These are phyloP conservation scores for Myxozyma vanderwaltii DNA, from an alignment of 805 yeast species.

Conservation along the genomic window DNA sequence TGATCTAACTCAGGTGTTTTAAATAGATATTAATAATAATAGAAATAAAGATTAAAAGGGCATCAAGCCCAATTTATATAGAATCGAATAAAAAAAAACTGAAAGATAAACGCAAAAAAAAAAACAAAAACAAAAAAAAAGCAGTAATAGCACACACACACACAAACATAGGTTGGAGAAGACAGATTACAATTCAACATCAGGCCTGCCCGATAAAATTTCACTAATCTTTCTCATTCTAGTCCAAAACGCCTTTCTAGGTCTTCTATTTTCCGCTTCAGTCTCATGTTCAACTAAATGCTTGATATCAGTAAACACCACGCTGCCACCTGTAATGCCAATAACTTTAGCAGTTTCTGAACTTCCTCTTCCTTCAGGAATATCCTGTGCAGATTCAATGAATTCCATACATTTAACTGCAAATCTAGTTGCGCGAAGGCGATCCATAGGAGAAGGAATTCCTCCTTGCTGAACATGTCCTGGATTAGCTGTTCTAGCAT, in stretches of 20 bases:
- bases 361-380: constrained; percentile 15
- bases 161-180: background rate
- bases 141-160: background rate
- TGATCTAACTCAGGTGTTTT: too few species aligned
- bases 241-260: constrained; percentile 85
- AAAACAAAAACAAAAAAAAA: background rate
- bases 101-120: too few species aligned
- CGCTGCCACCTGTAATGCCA: constrained; percentile 77
- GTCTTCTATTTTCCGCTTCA: constrained; percentile 76
- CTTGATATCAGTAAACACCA: constrained; percentile 72
- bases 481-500: constrained; percentile 92
- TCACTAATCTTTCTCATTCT: constrained; percentile 59
- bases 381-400: constrained; percentile 58
- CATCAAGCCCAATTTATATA: too few species aligned
- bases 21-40: too few species aligned
- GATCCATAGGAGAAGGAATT: constrained; percentile 89
- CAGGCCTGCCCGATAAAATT: constrained; percentile 25
- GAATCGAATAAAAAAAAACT: too few species aligned
- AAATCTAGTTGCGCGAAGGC: constrained; percentile 84
- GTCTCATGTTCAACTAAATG: constrained; percentile 86
- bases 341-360: constrained; percentile 71
- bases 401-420: constrained; percentile 89
- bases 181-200: background rate
- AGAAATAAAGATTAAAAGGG: too few species aligned
- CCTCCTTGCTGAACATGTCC: constrained; percentile 99